phyloP scores from a whole-genome alignment of 2,329 filamentous ascomycete genomes.

The Cladosporium sp. region DNA sequence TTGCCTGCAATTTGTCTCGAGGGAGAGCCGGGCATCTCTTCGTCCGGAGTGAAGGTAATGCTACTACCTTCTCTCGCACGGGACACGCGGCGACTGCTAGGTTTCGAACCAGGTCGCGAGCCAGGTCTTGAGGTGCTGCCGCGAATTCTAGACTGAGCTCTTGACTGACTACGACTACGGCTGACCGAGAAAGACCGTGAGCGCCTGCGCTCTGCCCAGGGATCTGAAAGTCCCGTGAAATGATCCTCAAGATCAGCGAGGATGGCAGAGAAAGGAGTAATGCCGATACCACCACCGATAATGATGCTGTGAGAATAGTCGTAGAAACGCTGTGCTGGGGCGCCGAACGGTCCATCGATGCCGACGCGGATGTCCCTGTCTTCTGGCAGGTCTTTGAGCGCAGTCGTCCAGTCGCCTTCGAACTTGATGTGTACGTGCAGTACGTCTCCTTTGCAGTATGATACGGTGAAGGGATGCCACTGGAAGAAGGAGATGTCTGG shows the following conservation, averaged over 20 bases:
- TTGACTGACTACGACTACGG: conserved; percentile 16
- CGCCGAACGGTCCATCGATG: conserved; percentile 60
- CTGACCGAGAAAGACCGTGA: conserved; percentile 12
- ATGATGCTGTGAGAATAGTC: conserved; percentile 60
- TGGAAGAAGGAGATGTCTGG: conserved; percentile 57
- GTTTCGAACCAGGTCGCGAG: not conserved
- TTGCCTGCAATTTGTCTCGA: conserved; percentile 1
- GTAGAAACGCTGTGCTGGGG: conserved; percentile 61
- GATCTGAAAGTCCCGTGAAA: conserved; percentile 28
- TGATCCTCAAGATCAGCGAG: conserved; percentile 56
- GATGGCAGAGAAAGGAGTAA: conserved; percentile 61
- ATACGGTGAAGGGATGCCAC: conserved; percentile 64
- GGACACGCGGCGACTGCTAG: conserved; percentile 3
- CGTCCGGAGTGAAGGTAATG: conserved; percentile 6
- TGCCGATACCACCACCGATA: conserved; percentile 59
- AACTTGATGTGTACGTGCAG: conserved; percentile 62
- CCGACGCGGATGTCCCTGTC: conserved; percentile 50
- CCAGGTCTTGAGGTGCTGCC: not conserved
- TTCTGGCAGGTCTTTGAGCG: conserved; percentile 47
- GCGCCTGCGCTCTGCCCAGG: conserved; percentile 26
- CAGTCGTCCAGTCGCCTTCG: conserved; percentile 59
- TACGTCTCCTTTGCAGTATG: conserved; percentile 54
- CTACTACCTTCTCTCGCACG: conserved; percentile 8
- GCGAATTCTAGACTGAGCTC: conserved; percentile 6
- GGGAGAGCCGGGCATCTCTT: not conserved